Evolutionary conservation across 148 eudicot genomes (phyloP).

Genomic region (Nyssa sinensis): DNA sequence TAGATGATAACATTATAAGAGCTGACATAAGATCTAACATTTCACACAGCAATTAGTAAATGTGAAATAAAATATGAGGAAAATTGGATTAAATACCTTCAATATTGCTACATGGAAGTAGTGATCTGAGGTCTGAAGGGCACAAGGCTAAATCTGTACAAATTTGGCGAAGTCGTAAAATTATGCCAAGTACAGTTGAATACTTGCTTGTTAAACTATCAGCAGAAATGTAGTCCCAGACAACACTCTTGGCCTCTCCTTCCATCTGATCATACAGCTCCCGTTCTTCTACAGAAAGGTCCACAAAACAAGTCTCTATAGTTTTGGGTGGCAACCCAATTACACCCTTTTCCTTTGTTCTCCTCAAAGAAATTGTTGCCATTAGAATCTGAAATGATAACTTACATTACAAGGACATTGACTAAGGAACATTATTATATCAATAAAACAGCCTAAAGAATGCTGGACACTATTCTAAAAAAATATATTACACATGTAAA

Average conservation of each 20-base stretch:
- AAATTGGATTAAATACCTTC: slow-evolving; percentile 51
- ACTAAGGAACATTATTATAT: background rate
- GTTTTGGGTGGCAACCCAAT: slow-evolving; percentile 66
- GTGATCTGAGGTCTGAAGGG: slow-evolving; percentile 69
- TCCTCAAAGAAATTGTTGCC: slow-evolving; percentile 84
- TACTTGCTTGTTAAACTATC: slow-evolving; percentile 60
- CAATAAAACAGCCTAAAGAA: background rate
- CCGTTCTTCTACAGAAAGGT: slow-evolving; percentile 77
- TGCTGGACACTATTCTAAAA: background rate
- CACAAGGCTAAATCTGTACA: slow-evolving; percentile 81
- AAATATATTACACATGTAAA: background rate
- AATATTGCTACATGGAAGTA: slow-evolving; percentile 56
- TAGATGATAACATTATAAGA: background rate
- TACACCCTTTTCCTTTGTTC: slow-evolving; percentile 79
- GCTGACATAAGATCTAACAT: background rate
- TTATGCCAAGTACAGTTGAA: slow-evolving; percentile 66
- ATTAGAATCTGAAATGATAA: slow-evolving; percentile 64
- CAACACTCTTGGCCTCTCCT: slow-evolving; percentile 70
- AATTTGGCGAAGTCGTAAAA: slow-evolving; percentile 89
- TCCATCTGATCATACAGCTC: slow-evolving; percentile 87
- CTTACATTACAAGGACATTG: background rate
- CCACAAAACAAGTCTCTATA: slow-evolving; percentile 59
- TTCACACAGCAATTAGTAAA: background rate
- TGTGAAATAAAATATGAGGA: slow-evolving; percentile 3
- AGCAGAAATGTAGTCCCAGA: slow-evolving; percentile 47